Percentiles rank a stretch among this genome's conserved stretches.
Evolutionary conservation across 2,329 filamentous ascomycete genomes (phyloP).

Genomic region (Fonsecaea pedrosoi): DNA sequence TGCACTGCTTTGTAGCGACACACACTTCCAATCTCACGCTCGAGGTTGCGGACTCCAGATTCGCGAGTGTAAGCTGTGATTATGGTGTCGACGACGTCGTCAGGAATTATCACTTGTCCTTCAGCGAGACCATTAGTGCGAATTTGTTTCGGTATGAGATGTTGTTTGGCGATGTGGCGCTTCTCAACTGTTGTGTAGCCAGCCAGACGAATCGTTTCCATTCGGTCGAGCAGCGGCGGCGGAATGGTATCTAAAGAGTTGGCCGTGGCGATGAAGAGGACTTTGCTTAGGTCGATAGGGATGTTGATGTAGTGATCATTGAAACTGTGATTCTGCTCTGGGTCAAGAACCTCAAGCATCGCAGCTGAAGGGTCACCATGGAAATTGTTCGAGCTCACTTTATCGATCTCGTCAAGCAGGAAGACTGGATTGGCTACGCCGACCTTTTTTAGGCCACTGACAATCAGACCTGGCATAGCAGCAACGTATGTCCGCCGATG

Average conservation of each 20-base stretch:
- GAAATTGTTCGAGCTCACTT: constrained; percentile 87
- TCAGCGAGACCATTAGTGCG: constrained; percentile 82
- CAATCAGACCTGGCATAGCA: constrained; percentile 96
- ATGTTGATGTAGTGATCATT: constrained; percentile 96
- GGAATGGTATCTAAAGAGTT: constrained; percentile 96
- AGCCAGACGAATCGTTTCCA: constrained; percentile 93
- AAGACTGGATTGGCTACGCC: constrained; percentile 95
- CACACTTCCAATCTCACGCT: constrained; percentile 92
- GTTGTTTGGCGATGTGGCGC: constrained; percentile 87
- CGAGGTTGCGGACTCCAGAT: constrained; percentile 92
- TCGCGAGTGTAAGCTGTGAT: constrained; percentile 97
- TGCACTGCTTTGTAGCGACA: constrained; percentile 95
- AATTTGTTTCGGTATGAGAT: constrained; percentile 96
- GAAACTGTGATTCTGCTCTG: constrained; percentile 95
- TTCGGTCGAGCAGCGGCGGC: constrained; percentile 88
- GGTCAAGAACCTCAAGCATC: constrained; percentile 97
- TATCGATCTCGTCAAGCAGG: constrained; percentile 96
- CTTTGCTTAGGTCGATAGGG: constrained; percentile 92
- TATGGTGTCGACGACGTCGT: constrained; percentile 89
- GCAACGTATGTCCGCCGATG: constrained; percentile 96
- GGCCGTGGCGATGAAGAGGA: constrained; percentile 96
- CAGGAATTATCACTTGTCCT: constrained; percentile 76
- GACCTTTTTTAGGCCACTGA: constrained; percentile 92
- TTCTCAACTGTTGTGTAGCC: constrained; percentile 98
- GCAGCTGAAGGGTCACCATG: constrained; percentile 96